Evolutionary conservation across 2,329 filamentous ascomycete species (phyloP), one percentile per base, ranked within the genome.

Genomic region (Dactylellina parvicollis): DNA sequence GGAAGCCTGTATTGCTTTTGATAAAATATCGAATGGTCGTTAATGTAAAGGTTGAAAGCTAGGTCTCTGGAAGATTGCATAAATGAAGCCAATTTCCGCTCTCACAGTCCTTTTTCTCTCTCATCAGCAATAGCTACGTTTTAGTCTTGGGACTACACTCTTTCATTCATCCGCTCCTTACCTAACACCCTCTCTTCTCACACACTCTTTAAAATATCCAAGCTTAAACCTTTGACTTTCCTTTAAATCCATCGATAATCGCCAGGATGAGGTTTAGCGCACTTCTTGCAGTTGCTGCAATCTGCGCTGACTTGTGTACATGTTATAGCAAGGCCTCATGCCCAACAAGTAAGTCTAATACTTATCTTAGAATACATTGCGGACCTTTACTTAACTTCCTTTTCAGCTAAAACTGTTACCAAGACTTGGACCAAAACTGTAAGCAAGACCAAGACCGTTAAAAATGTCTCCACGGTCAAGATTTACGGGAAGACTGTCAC

Each of bases 71-170:
- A 10, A 4, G 8, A 7, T 42, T 42, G 4, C n/a, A 42, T 42
- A 42, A 42, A 42, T 42, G 16, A 42, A 9, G n/a, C 38, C 38
- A 42, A 42, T 42, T 42, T 42, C 38, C 38, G 38, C 38, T 42
- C 4, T 16, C 4, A 42, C 4, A 42, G 8, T 8, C 38, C 8
- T 42, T 16, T 42, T 16, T 16, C 8, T 42, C 38, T 16, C 8
- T 16, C 38, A 42, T 9, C 38, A 42, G 38, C n/a, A 42, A 16
- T 16, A 42, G 7, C 38, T 9, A 42, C 38, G 4, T 42, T 42
- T 14, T 14, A 34, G 30, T 42, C n/a, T 16, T n/a, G 16, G 8
- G 8, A 9, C 4, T 9, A 9, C n/a, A 16, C 38, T 42, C 38
- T 16, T 42, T 42, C 8, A 4, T 16, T 4, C 4, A 42, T n/a